Evolutionary conservation across 1,284 basidiomycete genomes (phyloP), one percentile per base, ranked within the genome.

Genomic region (Cryptococcus sp.): DNA sequence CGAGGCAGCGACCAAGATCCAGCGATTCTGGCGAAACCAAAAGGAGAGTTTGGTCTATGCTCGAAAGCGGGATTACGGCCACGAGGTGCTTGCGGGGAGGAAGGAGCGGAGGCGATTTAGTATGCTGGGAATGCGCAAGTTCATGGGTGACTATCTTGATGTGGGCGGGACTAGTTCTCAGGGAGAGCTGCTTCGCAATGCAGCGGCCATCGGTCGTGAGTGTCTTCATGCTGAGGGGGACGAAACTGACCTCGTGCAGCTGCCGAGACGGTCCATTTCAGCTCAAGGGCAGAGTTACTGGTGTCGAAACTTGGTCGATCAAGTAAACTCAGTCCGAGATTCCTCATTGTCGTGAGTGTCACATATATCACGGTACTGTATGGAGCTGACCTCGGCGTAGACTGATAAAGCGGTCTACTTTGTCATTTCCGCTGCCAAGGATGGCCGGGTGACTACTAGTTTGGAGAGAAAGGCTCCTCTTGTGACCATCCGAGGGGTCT

Each of bases 11-110:
- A 86, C 85, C 47, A 88, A 93, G 62, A 99, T 99, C 61, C 96
- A 99, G 78, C 83, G 94, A 51, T 97, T 97, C 85, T 99, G 95
- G 95, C 92, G 89, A 81, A 93, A 93, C 77, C 97, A 98, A 82
- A 97, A 97, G 78, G 93, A 98, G 74, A 85, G 85, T 20, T 84
- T 98, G 53, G 89, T 87, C 23, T 97, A 93, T 75, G 88, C 90
- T 15, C 87, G 94, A 73, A 82, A 91, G 61, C 85, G 96, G 39
- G 94, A 98, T 67, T 92, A 96, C 67, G 93, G 95, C 0, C 94
- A 99, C 76, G 87, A 95, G 73, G 83, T 98, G 16, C 84, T 99
- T 3, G 93, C 87, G 5, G 87, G 89, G 2, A 84, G 94, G 66
- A 99, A 99, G 81, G 96, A 99, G 80, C 85, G 96, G 45, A 83